A percentile compares a stretch with the other conserved stretches of the same genome.
phyloP scores from a whole-genome alignment of 2,329 filamentous ascomycete species.

The Arthrinium puccinioides region DNA sequence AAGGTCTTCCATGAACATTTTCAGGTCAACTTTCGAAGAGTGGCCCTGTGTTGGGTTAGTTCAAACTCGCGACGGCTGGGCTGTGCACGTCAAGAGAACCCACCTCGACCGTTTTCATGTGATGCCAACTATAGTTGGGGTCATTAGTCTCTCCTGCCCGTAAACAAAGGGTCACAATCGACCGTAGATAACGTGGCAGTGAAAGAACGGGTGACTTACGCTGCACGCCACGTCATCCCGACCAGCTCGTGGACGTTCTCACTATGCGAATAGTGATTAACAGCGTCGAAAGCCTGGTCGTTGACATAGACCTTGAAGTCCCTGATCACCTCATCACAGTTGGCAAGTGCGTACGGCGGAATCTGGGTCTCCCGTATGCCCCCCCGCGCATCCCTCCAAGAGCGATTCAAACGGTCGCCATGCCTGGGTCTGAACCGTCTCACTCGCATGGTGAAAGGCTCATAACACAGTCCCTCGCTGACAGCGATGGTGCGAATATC shows the following conservation, averaged over 20 bases:
- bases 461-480: slow-evolving; percentile 26
- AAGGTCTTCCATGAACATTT: slow-evolving; percentile 29
- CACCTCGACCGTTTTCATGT: slow-evolving; percentile 4
- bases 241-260: slow-evolving; percentile 22
- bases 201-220: slow-evolving; percentile 13
- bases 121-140: slow-evolving; percentile 8
- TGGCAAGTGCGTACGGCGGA: slow-evolving; percentile 31
- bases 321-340: slow-evolving; percentile 25
- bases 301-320: slow-evolving; percentile 29
- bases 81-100: too few species aligned
- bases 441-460: slow-evolving; percentile 30
- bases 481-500: slow-evolving; percentile 27
- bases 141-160: too few species aligned
- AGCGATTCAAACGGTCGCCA: slow-evolving; percentile 30
- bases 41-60: slow-evolving; percentile 13
- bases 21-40: slow-evolving; percentile 18
- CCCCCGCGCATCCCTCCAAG: slow-evolving; percentile 26
- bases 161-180: too few species aligned
- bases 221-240: slow-evolving; percentile 19
- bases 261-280: slow-evolving; percentile 21
- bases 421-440: slow-evolving; percentile 29
- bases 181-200: too few species aligned
- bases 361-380: slow-evolving; percentile 20
- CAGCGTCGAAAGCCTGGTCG: slow-evolving; percentile 18
- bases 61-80: too few species aligned